Conservation (phyloP, 345 rosid species). For the Pelargonium nanum region DNA sequence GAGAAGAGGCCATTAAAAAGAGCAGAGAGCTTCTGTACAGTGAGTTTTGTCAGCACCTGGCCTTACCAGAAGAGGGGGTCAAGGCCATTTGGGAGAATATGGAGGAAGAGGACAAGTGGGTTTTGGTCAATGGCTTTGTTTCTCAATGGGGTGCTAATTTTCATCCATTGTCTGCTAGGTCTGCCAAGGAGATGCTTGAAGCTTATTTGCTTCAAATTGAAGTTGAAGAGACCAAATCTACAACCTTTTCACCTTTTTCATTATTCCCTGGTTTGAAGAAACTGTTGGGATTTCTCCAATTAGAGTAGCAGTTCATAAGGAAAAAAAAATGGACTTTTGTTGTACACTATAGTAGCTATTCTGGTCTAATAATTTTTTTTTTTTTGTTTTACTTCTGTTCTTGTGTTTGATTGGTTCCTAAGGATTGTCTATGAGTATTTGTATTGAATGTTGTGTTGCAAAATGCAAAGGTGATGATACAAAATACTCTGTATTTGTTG, state of each 20-base stretch:
- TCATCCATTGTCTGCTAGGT: conserved; percentile 61
- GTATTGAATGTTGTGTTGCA: no score
- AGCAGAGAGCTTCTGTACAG: conserved; percentile 53
- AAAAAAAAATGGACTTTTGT: no score
- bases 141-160: conserved; percentile 49
- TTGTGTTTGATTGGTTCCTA: no score
- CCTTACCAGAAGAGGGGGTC: conserved; percentile 37
- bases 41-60: conserved; percentile 46
- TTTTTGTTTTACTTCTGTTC: no score
- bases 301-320: no score
- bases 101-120: conserved; percentile 48
- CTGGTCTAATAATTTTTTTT: no score
- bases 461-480: no score
- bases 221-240: conserved; percentile 4
- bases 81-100: conserved; percentile 44
- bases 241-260: conserved; percentile 15
- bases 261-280: conserved; percentile 58
- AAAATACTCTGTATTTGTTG: no score
- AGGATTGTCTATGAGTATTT: no score
- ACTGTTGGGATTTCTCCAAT: conserved; percentile 41
- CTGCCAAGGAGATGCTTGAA: conserved; percentile 58
- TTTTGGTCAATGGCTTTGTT: conserved; percentile 43
- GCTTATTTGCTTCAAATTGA: conserved; percentile 32
- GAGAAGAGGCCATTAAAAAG: conserved; percentile 65
- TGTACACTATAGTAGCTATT: no score